phyloP scores from a whole-genome alignment of 768 basidiomycete genomes.

The Psilocybe tampanensis region DNA sequence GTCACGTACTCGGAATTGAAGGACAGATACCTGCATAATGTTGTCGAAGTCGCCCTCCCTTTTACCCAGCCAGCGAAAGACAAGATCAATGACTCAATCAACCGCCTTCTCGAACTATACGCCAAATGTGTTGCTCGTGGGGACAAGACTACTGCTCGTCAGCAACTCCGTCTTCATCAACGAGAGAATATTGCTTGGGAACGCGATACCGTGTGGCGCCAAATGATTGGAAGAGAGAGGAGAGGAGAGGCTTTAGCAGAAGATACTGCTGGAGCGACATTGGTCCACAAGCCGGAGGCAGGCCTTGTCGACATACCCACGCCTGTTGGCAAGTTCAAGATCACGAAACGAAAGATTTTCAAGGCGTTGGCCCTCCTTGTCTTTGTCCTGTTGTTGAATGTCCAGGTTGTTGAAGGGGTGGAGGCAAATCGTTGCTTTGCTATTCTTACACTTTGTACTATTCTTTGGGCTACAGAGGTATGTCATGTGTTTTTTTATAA shows the following conservation, averaged over 20 bases:
- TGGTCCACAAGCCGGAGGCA: constrained; percentile 46
- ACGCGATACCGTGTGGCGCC: constrained; percentile 95
- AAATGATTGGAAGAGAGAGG: constrained; percentile 87
- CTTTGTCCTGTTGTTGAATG: constrained; percentile 64
- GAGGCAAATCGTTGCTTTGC: constrained; percentile 92
- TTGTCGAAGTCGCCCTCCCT: constrained; percentile 67
- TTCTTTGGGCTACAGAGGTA: constrained; percentile 97
- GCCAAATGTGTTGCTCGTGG: constrained; percentile 82
- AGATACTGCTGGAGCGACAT: constrained; percentile 45
- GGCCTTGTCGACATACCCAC: constrained; percentile 60
- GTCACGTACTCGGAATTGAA: constrained; percentile 84
- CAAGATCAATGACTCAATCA: constrained; percentile 57
- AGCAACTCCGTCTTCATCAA: constrained; percentile 84
- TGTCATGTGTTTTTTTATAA: constrained; percentile 17
- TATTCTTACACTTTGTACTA: constrained; percentile 84
- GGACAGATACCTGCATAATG: constrained; percentile 71
- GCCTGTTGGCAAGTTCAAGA: constrained; percentile 63
- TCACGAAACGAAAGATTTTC: constrained; percentile 66
- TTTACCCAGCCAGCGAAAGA: constrained; percentile 70
- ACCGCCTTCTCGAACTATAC: constrained; percentile 70
- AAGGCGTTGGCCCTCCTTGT: constrained; percentile 57
- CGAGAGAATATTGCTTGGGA: constrained; percentile 97
- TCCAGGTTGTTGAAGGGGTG: constrained; percentile 54
- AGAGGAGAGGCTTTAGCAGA: constrained; percentile 51
- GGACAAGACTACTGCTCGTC: constrained; percentile 67